Evolutionary conservation across 2,329 filamentous ascomycete genomes (phyloP).

Genomic region (Rosellinia necatrix): DNA sequence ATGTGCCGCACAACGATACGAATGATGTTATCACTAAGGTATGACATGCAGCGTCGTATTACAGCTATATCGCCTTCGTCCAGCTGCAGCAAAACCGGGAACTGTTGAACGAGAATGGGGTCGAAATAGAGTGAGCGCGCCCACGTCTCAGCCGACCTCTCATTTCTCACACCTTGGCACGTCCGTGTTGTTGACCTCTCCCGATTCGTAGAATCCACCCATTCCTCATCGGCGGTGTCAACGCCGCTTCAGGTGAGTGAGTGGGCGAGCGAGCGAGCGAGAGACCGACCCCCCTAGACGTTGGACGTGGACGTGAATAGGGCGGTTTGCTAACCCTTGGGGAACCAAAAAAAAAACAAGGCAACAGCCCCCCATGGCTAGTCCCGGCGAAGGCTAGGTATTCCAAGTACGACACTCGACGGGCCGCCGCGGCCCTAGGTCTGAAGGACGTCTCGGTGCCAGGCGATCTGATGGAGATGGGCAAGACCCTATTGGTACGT

Average conservation of each 20-base stretch:
- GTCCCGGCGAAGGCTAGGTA: conserved; percentile 70
- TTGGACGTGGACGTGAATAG: too few species aligned
- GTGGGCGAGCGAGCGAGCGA: too few species aligned
- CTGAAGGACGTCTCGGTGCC: conserved; percentile 46
- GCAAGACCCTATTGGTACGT: conserved; percentile 49
- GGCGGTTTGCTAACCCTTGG: background rate
- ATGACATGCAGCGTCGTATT: conserved; percentile 69
- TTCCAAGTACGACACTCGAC: conserved; percentile 47
- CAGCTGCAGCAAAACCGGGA: conserved; percentile 62
- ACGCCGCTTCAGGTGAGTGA: conserved; percentile 61
- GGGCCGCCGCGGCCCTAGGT: conserved; percentile 47
- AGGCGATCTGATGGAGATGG: conserved; percentile 48
- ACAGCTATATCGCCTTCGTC: conserved; percentile 60
- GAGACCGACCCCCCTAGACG: too few species aligned
- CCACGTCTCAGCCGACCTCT: too few species aligned
- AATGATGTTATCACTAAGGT: too few species aligned
- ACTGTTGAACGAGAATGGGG: conserved; percentile 59
- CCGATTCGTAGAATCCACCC: conserved; percentile 63
- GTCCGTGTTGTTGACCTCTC: background rate
- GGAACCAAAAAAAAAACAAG: conserved; percentile 41
- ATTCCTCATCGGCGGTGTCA: conserved; percentile 72
- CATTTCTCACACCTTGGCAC: background rate
- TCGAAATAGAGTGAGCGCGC: conserved; percentile 73
- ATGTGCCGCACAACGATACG: conserved; percentile 37
- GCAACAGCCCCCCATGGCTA: conserved; percentile 77